phyloP scores from a whole-genome alignment of 768 basidiomycete species.

The Tricholoma sp. region DNA sequence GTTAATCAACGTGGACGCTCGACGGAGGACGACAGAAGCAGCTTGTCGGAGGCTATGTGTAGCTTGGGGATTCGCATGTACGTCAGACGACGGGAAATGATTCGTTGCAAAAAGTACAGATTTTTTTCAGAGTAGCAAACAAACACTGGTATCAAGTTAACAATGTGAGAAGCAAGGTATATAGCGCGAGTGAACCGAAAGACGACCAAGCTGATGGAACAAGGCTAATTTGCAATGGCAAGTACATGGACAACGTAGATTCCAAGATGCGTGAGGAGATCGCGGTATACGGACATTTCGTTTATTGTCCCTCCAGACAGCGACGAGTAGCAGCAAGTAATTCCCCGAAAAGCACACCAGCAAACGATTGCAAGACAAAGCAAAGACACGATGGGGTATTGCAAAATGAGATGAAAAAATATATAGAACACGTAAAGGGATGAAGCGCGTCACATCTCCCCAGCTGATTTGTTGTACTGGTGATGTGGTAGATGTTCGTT shows the following conservation, averaged over 20 bases:
- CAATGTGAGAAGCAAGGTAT: slow-evolving; percentile 10
- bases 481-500: slow-evolving; percentile 63
- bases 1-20: slow-evolving; percentile 15
- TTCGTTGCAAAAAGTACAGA: slow-evolving; percentile 2
- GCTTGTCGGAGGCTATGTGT: neutral
- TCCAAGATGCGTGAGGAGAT: slow-evolving; percentile 23
- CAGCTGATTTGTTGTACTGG: slow-evolving; percentile 55
- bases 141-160: slow-evolving; percentile 7
- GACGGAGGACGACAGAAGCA: slow-evolving; percentile 1
- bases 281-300: slow-evolving; percentile 5
- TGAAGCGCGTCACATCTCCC: slow-evolving; percentile 38
- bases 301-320: slow-evolving; percentile 7
- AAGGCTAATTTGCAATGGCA: slow-evolving; percentile 13
- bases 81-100: neutral
- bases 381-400: neutral
- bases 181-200: slow-evolving; percentile 10
- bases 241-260: slow-evolving; percentile 22
- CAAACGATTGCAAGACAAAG: neutral
- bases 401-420: slow-evolving; percentile 6
- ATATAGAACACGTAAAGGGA: slow-evolving; percentile 7
- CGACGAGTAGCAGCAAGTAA: slow-evolving; percentile 2
- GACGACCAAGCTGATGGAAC: neutral
- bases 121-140: neutral
- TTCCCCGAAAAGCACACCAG: neutral
- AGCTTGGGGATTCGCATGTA: neutral